phyloP scores from a whole-genome alignment of 1,284 basidiomycete genomes.

The Meripilus lineatus region DNA sequence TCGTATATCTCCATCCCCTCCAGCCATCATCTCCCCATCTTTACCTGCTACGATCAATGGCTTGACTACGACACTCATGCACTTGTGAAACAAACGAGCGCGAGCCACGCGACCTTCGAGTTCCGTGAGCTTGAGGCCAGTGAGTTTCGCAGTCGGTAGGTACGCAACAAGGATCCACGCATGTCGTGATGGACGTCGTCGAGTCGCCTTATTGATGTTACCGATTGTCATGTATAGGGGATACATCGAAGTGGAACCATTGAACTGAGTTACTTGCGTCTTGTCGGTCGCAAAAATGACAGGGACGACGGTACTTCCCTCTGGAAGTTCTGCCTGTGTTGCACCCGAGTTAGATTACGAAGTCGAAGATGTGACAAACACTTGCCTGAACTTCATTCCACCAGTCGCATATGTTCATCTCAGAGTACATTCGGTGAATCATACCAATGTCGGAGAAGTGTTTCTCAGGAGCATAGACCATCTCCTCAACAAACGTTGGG shows the following conservation, averaged over 20 bases:
- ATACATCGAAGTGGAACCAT: conserved; percentile 35
- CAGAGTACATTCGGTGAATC: no score
- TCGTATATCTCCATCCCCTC: conserved; percentile 21
- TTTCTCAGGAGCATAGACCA: conserved; percentile 26
- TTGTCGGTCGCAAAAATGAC: no score
- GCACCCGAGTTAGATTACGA: no score
- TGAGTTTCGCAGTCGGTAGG: conserved; percentile 29
- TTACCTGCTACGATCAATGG: conserved; percentile 13
- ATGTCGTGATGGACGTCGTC: no score
- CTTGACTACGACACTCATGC: conserved; percentile 16
- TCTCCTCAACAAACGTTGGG: conserved; percentile 9
- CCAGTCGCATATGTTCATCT: no score
- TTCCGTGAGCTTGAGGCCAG: conserved; percentile 24
- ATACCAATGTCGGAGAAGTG: conserved; percentile 25
- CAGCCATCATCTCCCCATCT: conserved; percentile 15
- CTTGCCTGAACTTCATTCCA: no score
- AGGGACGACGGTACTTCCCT: conserved; percentile 35
- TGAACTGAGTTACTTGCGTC: no score
- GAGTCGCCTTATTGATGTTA: conserved; percentile 39
- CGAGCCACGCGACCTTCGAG: conserved; percentile 13
- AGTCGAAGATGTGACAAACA: conserved; percentile 33
- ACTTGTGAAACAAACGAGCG: conserved; percentile 16
- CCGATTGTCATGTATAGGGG: conserved; percentile 40
- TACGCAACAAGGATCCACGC: conserved; percentile 36
- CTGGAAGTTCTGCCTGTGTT: no score